phyloP scores from a whole-genome alignment of 345 rosid species.

The Boechera stricta region DNA sequence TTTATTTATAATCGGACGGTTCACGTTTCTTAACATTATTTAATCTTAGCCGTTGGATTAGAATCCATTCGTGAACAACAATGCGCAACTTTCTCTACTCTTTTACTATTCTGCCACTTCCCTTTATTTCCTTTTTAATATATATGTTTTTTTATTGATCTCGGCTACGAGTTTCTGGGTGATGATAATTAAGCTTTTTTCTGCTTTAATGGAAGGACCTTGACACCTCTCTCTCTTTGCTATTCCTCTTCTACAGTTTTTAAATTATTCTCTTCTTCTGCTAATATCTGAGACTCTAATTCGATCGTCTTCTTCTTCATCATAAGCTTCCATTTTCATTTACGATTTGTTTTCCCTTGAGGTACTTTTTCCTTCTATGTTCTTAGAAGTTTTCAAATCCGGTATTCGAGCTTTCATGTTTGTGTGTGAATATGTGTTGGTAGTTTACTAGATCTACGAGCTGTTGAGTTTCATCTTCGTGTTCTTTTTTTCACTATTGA shows the following conservation, averaged over 20 bases:
- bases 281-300: slow-evolving; percentile 22
- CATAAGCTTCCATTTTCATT: slow-evolving; percentile 38
- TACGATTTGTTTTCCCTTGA: slow-evolving; percentile 15
- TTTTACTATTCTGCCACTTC: slow-evolving; percentile 38
- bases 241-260: slow-evolving; percentile 31
- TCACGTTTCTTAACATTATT: neutral
- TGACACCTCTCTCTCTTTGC: slow-evolving; percentile 37
- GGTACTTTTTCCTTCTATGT: neutral
- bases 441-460: slow-evolving; percentile 32
- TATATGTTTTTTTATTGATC: neutral
- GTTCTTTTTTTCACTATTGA: neutral
- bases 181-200: slow-evolving; percentile 46
- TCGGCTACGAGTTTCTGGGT: slow-evolving; percentile 48
- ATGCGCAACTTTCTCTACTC: slow-evolving; percentile 24
- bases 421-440: neutral
- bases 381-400: slow-evolving; percentile 3
- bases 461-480: slow-evolving; percentile 6
- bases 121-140: neutral
- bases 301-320: slow-evolving; percentile 33
- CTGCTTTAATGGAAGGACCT: slow-evolving; percentile 69
- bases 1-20: slow-evolving; percentile 25
- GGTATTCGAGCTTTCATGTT: neutral
- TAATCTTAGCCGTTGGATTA: slow-evolving; percentile 35
- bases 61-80: slow-evolving; percentile 11
- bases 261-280: slow-evolving; percentile 33